Base-by-base conservation (phyloP, 2,329 filamentous ascomycete genomes). In the Elsinoe ampelina region DNA sequence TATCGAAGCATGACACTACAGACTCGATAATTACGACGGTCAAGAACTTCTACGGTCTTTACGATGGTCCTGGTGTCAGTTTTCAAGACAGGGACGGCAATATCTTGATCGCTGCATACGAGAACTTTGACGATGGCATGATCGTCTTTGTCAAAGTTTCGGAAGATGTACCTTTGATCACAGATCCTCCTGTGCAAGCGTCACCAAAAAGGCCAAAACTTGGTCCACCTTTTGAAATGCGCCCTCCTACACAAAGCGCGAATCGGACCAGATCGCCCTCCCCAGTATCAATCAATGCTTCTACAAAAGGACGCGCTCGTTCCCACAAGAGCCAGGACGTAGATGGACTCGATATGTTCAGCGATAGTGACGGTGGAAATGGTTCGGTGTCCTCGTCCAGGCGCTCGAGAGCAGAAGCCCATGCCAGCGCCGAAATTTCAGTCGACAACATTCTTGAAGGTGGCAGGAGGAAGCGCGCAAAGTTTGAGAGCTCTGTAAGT, bases 361-460 rank as follows among this genome's bases (percentile, higher is more conserved):
- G 89, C 73, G 95, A 91, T 71, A 91, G 87, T 64, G 90, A 95
- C 63, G 86, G 84, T 60, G 88, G 85, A 26, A 81, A 87, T 60
- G 86, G 83, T 63, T 91, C 89, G 57, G 79, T 86, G 51, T 77
- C 78, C 13, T 80, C 80, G 63, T 86, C 86, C 58, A 85, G 87
- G 66, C 87, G 87, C 70, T 82, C 80, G 64, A 90, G 88, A 71
- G 83, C 78, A 62, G 91, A 96, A 66, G 86, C 89, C 62, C 82
- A 95, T 66, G 90, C 89, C 50, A 96, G 89, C 69, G 95, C 93
- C 13, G 93, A 98, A 65, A 98, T 98, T 68, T 97, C 92, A 70
- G 83, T 96, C 64, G 91, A 96, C 65, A 98, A 98, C 70, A 97
- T 98, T 71, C 87, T 98, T 60, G 92, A 97, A 73, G 93, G 95